phyloP scores from a whole-genome alignment of 352 stramenopile species.

The Saprolegnia diclina region DNA sequence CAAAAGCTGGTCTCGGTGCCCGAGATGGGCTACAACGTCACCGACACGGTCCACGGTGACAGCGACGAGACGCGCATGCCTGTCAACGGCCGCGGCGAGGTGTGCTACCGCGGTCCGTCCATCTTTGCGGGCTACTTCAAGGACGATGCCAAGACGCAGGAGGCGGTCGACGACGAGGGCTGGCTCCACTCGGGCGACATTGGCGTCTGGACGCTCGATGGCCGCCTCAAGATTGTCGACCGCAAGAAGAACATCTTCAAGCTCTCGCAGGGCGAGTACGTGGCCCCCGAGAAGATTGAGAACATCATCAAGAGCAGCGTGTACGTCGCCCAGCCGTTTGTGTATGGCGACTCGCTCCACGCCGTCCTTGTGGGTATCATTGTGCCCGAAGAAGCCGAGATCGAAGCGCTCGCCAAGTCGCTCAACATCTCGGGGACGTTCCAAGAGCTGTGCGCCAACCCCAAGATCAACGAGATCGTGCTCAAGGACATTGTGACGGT shows the following conservation, averaged over 20 bases:
- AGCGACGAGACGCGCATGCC: not conserved
- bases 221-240: slow-evolving; percentile 85
- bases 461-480: slow-evolving; percentile 32
- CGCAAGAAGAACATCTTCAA: slow-evolving; percentile 94
- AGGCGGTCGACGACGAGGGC: slow-evolving; percentile 71
- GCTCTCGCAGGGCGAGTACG: slow-evolving; percentile 92
- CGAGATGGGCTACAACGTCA: slow-evolving; percentile 92
- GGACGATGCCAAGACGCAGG: slow-evolving; percentile 60
- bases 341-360: slow-evolving; percentile 93
- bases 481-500: slow-evolving; percentile 43
- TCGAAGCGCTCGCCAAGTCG: slow-evolving; percentile 73
- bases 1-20: slow-evolving; percentile 82
- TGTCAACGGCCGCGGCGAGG: slow-evolving; percentile 69
- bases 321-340: slow-evolving; percentile 91
- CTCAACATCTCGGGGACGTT: slow-evolving; percentile 55
- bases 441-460: slow-evolving; percentile 28
- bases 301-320: slow-evolving; percentile 87
- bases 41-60: slow-evolving; percentile 38
- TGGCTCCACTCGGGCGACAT: slow-evolving; percentile 92
- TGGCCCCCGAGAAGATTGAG: slow-evolving; percentile 96
- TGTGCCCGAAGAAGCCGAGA: slow-evolving; percentile 89
- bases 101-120: slow-evolving; percentile 69
- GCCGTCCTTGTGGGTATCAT: slow-evolving; percentile 90
- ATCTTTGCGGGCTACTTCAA: slow-evolving; percentile 84
- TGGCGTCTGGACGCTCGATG: slow-evolving; percentile 88